A percentile compares a stretch with the other conserved stretches of the same genome.
These are phyloP conservation scores for Herpetospermum pedunculosum DNA, from an alignment of 306 rosid genomes.

Conservation along the genomic window DNA sequence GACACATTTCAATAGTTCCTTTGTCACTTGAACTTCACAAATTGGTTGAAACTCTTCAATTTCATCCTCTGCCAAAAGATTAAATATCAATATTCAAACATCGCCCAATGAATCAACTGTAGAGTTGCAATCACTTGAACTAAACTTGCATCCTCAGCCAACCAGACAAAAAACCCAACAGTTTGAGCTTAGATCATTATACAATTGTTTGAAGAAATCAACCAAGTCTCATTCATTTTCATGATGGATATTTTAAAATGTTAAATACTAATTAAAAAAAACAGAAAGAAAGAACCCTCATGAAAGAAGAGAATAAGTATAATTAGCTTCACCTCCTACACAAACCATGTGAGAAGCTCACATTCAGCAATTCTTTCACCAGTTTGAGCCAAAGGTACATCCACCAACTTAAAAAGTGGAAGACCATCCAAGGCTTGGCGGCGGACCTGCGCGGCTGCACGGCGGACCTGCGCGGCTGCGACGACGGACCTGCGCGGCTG, in stretches of 20 bases:
- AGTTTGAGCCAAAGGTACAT: conserved; percentile 88
- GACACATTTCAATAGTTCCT: conserved; percentile 97
- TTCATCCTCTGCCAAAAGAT: conserved; percentile 44
- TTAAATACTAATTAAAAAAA: not conserved
- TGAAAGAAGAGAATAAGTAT: not conserved
- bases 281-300: not conserved
- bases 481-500: no score
- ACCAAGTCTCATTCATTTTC: not conserved
- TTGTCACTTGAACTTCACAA: conserved; percentile 98
- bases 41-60: conserved; percentile 83
- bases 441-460: no score
- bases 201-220: not conserved
- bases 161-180: not conserved
- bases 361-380: conserved; percentile 99
- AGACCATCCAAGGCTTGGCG: conserved; percentile 30
- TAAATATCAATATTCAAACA: not conserved
- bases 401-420: conserved; percentile 37
- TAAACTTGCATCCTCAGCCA: not conserved
- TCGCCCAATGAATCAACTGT: not conserved
- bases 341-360: conserved; percentile 94
- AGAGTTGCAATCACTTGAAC: not conserved
- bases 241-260: not conserved
- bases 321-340: conserved; percentile 46
- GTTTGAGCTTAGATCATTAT: not conserved
- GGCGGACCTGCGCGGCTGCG: no score